Evolutionary conservation across 2,329 filamentous ascomycete species (phyloP).

Genomic region (Botrytis cinerea): DNA sequence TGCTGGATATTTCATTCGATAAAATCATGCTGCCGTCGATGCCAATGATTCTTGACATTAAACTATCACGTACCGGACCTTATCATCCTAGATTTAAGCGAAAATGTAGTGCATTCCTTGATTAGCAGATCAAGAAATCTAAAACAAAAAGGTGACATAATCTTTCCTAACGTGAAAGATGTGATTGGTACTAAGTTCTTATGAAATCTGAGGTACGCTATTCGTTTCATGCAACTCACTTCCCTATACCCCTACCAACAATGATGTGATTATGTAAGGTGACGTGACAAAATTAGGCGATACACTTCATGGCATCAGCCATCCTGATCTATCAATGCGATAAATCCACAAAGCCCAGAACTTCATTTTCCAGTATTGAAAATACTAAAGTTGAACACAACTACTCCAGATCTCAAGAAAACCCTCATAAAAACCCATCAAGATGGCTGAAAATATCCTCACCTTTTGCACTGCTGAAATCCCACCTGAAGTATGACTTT

Average conservation of each 20-base stretch:
- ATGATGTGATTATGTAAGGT: background rate
- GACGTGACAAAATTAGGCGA: constrained; percentile 4
- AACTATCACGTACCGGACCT: background rate
- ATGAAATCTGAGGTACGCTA: background rate
- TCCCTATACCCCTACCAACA: background rate
- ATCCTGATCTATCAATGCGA: background rate
- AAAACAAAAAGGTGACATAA: background rate
- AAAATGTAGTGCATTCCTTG: background rate
- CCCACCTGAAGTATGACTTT: background rate
- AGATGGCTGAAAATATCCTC: background rate
- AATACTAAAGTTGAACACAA: background rate
- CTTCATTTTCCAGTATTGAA: background rate
- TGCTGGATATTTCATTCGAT: background rate
- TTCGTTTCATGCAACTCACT: background rate
- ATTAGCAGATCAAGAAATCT: background rate
- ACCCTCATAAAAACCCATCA: background rate
- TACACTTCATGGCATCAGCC: background rate
- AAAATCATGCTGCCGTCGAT: background rate
- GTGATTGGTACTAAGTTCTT: background rate
- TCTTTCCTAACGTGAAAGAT: background rate
- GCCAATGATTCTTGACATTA: too few relatives aligned
- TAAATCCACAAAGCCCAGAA: background rate
- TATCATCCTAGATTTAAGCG: background rate
- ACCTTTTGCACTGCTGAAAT: background rate
- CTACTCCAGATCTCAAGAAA: background rate